A percentile compares a stretch with the other conserved stretches of the same genome.
Evolutionary conservation across 2,329 filamentous ascomycete species (phyloP).

Genomic region (Cryphonectria carpinicola): DNA sequence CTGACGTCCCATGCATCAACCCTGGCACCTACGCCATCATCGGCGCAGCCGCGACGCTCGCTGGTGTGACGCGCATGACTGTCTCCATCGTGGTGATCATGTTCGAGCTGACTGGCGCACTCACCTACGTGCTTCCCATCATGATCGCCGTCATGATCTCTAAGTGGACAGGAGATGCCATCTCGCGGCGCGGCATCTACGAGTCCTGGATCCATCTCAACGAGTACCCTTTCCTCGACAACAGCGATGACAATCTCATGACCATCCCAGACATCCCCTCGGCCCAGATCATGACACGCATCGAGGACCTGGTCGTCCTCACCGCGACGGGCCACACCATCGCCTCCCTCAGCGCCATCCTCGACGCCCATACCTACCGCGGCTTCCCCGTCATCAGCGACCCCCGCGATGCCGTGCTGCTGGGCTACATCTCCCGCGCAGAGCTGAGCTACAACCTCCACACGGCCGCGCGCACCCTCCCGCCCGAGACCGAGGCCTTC

Average conservation of each 20-base stretch:
- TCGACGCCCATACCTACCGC: constrained; percentile 76
- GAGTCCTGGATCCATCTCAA: constrained; percentile 98
- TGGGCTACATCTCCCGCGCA: constrained; percentile 92
- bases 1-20: constrained; percentile 85
- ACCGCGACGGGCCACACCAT: constrained; percentile 89
- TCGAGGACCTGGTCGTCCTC: constrained; percentile 88
- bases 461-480: constrained; percentile 62
- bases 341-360: constrained; percentile 69
- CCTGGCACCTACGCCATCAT: constrained; percentile 97
- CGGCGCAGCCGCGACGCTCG: constrained; percentile 90
- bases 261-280: constrained; percentile 80
- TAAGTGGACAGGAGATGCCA: constrained; percentile 97
- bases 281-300: constrained; percentile 87
- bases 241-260: constrained; percentile 69
- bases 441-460: constrained; percentile 84
- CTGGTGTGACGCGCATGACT: constrained; percentile 93
- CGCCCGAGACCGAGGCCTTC: constrained; percentile 75
- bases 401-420: constrained; percentile 73
- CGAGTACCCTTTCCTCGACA: constrained; percentile 93
- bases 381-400: constrained; percentile 91
- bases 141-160: constrained; percentile 99
- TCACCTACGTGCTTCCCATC: constrained; percentile 96
- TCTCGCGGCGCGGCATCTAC: constrained; percentile 92
- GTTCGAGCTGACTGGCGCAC: constrained; percentile 95
- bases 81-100: constrained; percentile 99